Evolutionary conservation across 495 filamentous ascomycete species (phyloP), one percentile per base, ranked within the genome.

Genomic region (Thermochaetoides thermophila): DNA sequence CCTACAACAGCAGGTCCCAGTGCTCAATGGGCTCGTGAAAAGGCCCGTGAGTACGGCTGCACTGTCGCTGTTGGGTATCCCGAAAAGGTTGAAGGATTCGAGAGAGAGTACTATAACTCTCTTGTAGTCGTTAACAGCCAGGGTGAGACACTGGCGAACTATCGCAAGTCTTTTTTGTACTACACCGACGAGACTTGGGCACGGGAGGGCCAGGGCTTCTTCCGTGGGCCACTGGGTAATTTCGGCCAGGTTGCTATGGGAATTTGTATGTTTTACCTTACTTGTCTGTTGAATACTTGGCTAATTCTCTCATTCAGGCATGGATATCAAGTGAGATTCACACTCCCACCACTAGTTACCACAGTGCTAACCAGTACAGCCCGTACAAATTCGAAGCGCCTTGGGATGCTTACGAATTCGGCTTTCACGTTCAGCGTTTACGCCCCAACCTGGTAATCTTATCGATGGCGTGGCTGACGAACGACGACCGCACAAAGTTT

Each of bases 121-220:
- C 72, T 80, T 16, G 69, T 95, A 27, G 67, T 84, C 9, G 75
- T 95, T n/a, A 73, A 76, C 37, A 63, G 71, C 8, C 51, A 64
- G 1, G 89, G 91, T 10, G 61, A 77, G 28, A 70, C 78, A 0
- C 49, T 93, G 21, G 69, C 67, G 24, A 80, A 94, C 58, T 94
- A 94, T 53, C 77, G 89, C 43, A 97, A 97, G 52, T 64, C 63
- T 15, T 86, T 86, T 43, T 68, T 97, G 35, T 96, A 87, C 54
- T 81, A 81, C 57, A 89, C 84, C 1, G 87, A 96, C 48, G 84
- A 84, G 47, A 81, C 74, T 0, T 97, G 89, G 89, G 84, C 87
- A 1, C 52, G 66, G 2, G 86, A 94, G 56, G 82, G 83, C 8
- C 56, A 61, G 4, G 76, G 76, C 11, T 84, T 78, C 45, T 76